Base-by-base conservation (phyloP, 495 filamentous ascomycete species). In the Aspergillus coremiiformis region DNA sequence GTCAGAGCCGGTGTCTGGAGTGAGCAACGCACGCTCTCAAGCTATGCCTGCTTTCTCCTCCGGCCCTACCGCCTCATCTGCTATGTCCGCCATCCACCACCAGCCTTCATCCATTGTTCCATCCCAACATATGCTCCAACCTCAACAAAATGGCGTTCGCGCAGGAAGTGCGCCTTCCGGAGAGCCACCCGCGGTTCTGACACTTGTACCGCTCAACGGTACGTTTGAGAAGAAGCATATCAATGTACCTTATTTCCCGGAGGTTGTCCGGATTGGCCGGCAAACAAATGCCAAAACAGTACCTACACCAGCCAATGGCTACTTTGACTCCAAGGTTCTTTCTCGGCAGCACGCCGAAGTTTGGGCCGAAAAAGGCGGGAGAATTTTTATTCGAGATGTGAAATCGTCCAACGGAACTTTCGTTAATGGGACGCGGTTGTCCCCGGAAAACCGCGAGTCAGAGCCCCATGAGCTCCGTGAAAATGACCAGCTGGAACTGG, bases 391-490 rank as follows among this genome's bases (percentile, higher is more conserved):
- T 59, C 83, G 90, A 29, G 93, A 98, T 70, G 86, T 98, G 56
- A 97, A 96, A 66, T 97, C 93, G 4, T 97, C 93, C 2, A 98
- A 98, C 60, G 93, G 93, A 35, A 98, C 93, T 0, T 98, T 98
- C 67, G 91, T 98, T 47, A 98, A 96, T 53, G 90, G 89, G n/a
- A 78, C 83, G 15, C 82, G 93, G 21, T 65, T 98, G 44, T 96
- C 93, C 8, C 86, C 80, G 23, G 93, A 98, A 60, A 96, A 95
- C 59, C 79, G 88, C 54, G 93, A 98, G 59, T 96, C 91, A 1
- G 93, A 98, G 37, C 89, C 93, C 0, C 89, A 96, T 57, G 89
- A 96, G 59, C 70, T 98, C 22, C 82, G 88, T 51, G 87, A 90
- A 51, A 80, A 86, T 56, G 93, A 97, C 64, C 84, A 90, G 33